phyloP scores from a whole-genome alignment of 2,329 filamentous ascomycete genomes.

The Xylariaceae sp. region DNA sequence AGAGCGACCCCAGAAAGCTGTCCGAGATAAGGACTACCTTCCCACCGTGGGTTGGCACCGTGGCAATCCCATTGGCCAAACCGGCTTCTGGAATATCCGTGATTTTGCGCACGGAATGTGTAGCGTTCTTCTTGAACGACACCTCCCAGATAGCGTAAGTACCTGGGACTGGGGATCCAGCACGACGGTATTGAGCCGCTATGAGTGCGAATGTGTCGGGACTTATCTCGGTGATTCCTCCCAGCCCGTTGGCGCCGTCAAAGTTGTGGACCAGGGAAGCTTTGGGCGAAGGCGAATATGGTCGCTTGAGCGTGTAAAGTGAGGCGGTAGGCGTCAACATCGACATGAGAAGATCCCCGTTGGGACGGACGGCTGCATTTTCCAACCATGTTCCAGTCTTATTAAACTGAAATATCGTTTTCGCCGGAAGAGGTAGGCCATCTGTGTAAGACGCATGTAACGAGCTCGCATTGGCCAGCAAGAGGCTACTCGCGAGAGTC shows the following conservation, averaged over 20 bases:
- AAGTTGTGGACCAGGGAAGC: slow-evolving; percentile 35
- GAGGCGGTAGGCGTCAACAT: slow-evolving; percentile 32
- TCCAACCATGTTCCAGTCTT: slow-evolving; percentile 34
- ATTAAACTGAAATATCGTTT: slow-evolving; percentile 28
- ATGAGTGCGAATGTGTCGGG: slow-evolving; percentile 30
- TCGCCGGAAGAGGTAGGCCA: slow-evolving; percentile 13
- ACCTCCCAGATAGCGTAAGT: slow-evolving; percentile 26
- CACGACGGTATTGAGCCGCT: slow-evolving; percentile 8
- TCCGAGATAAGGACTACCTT: slow-evolving; percentile 33
- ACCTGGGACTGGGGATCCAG: slow-evolving; percentile 13
- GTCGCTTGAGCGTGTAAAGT: slow-evolving; percentile 35
- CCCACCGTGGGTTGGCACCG: slow-evolving; percentile 18
- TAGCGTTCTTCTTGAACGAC: slow-evolving; percentile 5
- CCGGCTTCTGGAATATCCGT: slow-evolving; percentile 21
- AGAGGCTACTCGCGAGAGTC: slow-evolving; percentile 5
- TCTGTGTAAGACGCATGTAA: neutral
- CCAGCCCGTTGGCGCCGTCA: slow-evolving; percentile 28
- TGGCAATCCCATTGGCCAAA: slow-evolving; percentile 29
- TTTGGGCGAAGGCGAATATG: slow-evolving; percentile 24
- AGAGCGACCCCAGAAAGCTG: slow-evolving; percentile 31
- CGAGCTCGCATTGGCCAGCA: slow-evolving; percentile 2
- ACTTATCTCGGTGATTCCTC: slow-evolving; percentile 39
- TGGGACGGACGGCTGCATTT: slow-evolving; percentile 39
- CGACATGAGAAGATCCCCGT: slow-evolving; percentile 38
- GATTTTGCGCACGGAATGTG: slow-evolving; percentile 18